A percentile compares a stretch with the other conserved stretches of the same genome.
These are phyloP conservation scores for Apophysomyces sp. DNA, from an alignment of 371 early-diverging fungal genomes.

Conservation along the genomic window DNA sequence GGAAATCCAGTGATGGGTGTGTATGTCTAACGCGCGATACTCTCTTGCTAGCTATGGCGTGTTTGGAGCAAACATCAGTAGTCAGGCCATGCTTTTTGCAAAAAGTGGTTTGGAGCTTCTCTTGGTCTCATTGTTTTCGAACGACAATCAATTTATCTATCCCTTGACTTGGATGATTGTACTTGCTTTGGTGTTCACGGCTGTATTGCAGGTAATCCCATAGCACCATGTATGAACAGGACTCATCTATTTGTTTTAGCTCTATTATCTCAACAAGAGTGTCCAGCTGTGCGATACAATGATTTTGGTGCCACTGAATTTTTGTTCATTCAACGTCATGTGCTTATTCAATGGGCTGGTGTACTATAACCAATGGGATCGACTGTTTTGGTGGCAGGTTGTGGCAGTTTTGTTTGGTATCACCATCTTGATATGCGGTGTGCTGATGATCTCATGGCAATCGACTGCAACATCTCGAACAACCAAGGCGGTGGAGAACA, in stretches of 20 bases:
- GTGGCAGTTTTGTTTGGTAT: slow-evolving; percentile 68
- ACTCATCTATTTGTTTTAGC: slow-evolving; percentile 28
- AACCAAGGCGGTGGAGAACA: background rate
- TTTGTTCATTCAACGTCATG: slow-evolving; percentile 77
- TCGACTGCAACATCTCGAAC: background rate
- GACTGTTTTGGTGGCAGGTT: slow-evolving; percentile 65
- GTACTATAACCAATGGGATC: slow-evolving; percentile 78
- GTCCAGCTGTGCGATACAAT: slow-evolving; percentile 78
- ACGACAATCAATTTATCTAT: slow-evolving; percentile 72
- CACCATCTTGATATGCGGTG: slow-evolving; percentile 64
- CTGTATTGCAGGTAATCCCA: slow-evolving; percentile 62
- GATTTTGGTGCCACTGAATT: slow-evolving; percentile 74
- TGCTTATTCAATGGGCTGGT: slow-evolving; percentile 79
- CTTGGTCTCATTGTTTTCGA: slow-evolving; percentile 56
- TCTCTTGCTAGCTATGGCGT: slow-evolving; percentile 76
- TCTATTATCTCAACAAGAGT: slow-evolving; percentile 80
- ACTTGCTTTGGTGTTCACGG: slow-evolving; percentile 60
- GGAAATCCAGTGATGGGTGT: background rate
- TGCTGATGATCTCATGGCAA: slow-evolving; percentile 65
- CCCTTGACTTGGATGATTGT: slow-evolving; percentile 77
- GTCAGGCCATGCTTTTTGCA: slow-evolving; percentile 79
- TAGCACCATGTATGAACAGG: background rate
- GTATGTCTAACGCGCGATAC: too few species aligned
- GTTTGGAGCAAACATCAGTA: slow-evolving; percentile 74
- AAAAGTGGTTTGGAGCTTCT: slow-evolving; percentile 82